Base-by-base conservation (phyloP, 495 filamentous ascomycete genomes). In the Hyaloscypha finlandica region DNA sequence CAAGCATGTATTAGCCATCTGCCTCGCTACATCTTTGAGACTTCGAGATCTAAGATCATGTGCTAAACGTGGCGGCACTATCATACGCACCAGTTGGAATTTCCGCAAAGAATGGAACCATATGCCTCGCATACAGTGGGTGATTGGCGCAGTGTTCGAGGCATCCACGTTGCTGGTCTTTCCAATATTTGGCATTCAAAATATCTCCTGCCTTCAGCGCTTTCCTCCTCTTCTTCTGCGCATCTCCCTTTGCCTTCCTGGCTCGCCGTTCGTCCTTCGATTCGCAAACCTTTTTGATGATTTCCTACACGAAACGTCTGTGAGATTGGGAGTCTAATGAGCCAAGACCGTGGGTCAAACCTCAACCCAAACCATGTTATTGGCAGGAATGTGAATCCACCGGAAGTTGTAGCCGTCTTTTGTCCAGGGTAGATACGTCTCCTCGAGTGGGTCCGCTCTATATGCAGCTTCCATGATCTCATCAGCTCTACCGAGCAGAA, bases 91-190 rank as follows among this genome's bases (percentile, higher is more conserved):
- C 20, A 29, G 53, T 30, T 14, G 53, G 53, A 19, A 56, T 56
- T 19, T 56, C 53, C 9, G 53, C 20, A n/a, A 56, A 56, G 9
- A 14, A 29, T 8, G 53, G 53, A 29, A 56, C 22, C 53, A 56
- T 56, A 56, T 56, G 53, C 29, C 53, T 25, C 8, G 53, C 53
- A 31, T 56, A 56, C 0, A 56, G 53, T 8, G 53, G 53, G 29
- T 56, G 53, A n/a, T 56, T 56, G n/a, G 53, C 53, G 16, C 53
- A 56, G 29, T 56, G 53, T n/a, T 56, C 20, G 53, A 56, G 4
- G 20, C 53, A 56, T 11, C 53, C 53, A 30, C 53, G 53, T 31
- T 56, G 53, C 19, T 56, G 53, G 29, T 56, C 53, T 56, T 29
- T 56, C 53, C 53, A 56, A 56, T 29, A 56, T 6, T 56, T 16